A percentile compares a stretch with the other conserved stretches of the same genome.
Evolutionary conservation across 1,139 yeast genomes (phyloP).

Genomic region (Nadsonia starkeyi-henricii): DNA sequence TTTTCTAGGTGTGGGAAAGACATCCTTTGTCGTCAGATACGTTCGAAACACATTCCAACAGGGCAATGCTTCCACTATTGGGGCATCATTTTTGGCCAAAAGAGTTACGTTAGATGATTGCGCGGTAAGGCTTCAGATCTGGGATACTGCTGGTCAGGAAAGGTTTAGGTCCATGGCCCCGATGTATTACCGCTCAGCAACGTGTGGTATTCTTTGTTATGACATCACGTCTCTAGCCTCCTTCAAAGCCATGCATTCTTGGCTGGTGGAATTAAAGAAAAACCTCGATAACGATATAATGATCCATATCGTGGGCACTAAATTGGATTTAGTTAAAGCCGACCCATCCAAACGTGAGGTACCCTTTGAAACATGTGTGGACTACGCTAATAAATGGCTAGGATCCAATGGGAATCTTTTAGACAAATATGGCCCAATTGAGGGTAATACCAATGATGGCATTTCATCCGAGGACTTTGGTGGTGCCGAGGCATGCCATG

Average conservation of each 20-base stretch:
- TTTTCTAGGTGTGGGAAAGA: slow-evolving; percentile 71
- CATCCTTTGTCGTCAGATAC: slow-evolving; percentile 76
- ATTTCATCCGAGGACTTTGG: slow-evolving; percentile 13
- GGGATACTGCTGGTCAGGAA: slow-evolving; percentile 96
- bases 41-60: slow-evolving; percentile 86
- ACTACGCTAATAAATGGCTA: slow-evolving; percentile 22
- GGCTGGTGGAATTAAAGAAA: slow-evolving; percentile 84
- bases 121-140: slow-evolving; percentile 77
- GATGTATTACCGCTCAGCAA: slow-evolving; percentile 88
- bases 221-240: slow-evolving; percentile 91
- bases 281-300: slow-evolving; percentile 72
- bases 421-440: neutral
- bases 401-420: slow-evolving; percentile 6
- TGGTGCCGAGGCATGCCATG: slow-evolving; percentile 23
- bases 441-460: slow-evolving; percentile 4
- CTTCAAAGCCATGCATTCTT: slow-evolving; percentile 74
- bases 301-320: slow-evolving; percentile 82
- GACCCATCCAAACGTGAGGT: slow-evolving; percentile 25
- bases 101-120: slow-evolving; percentile 75
- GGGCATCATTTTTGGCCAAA: slow-evolving; percentile 87
- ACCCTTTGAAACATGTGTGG: slow-evolving; percentile 25
- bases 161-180: slow-evolving; percentile 88
- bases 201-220: slow-evolving; percentile 83
- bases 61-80: slow-evolving; percentile 85
- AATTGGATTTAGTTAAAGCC: slow-evolving; percentile 44